Conservation (phyloP, 768 basidiomycete species). For the Boletus sensibilis region DNA sequence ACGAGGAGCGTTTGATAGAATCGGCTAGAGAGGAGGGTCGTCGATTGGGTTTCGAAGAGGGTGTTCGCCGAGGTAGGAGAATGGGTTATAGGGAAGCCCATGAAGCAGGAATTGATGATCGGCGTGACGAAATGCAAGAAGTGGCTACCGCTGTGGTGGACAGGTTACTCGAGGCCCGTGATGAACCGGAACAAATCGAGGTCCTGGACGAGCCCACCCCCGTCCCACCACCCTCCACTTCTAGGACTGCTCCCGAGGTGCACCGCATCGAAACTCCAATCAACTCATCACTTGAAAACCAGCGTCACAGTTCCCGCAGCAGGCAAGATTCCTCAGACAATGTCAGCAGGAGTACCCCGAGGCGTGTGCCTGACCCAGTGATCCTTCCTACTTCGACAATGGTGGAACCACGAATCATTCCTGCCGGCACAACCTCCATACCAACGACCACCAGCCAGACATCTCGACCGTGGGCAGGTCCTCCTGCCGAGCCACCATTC, state of each 20-base stretch:
- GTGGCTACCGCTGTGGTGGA: conserved; percentile 21
- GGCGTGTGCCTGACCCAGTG: conserved; percentile 15
- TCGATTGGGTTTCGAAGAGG: conserved; percentile 51
- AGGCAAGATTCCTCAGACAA: conserved; percentile 19
- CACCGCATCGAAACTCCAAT: conserved; percentile 22
- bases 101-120: conserved; percentile 13
- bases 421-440: conserved; percentile 6
- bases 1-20: conserved; percentile 47
- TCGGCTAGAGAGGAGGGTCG: conserved; percentile 55
- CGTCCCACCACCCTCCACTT: conserved; percentile 11
- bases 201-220: conserved; percentile 15
- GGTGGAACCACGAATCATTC: conserved; percentile 18
- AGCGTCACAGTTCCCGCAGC: conserved; percentile 18
- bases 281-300: conserved; percentile 19
- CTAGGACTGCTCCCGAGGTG: conserved; percentile 26
- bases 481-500: conserved; percentile 8
- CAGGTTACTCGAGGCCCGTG: conserved; percentile 24
- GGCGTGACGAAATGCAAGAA: conserved; percentile 16
- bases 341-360: conserved; percentile 8
- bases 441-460: conserved; percentile 13
- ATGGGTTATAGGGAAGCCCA: conserved; percentile 32
- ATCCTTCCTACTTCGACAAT: conserved; percentile 3
- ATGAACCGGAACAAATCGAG: conserved; percentile 26
- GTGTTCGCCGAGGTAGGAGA: conserved; percentile 38
- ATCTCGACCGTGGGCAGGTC: conserved; percentile 21